A percentile compares a stretch with the other conserved stretches of the same genome.
phyloP scores from a whole-genome alignment of 2,329 filamentous ascomycete species.

The Didymella segeticola region DNA sequence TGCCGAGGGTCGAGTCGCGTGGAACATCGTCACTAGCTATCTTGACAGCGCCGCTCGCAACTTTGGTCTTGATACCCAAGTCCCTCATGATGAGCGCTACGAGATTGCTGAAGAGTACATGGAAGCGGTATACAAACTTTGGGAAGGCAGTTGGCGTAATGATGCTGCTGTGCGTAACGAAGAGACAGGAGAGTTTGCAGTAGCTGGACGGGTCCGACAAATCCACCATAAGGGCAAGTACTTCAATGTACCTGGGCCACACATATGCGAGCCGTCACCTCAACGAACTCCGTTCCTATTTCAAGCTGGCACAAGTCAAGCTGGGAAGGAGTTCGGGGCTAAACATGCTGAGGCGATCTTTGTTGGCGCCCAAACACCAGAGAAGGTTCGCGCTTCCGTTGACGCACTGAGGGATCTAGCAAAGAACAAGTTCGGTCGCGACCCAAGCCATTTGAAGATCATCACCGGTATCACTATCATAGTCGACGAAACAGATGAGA shows the following conservation, averaged over 20 bases:
- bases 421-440: neutral
- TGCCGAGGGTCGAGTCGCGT: constrained; percentile 59
- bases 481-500: constrained; percentile 67
- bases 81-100: constrained; percentile 70
- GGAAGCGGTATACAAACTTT: constrained; percentile 70
- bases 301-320: constrained; percentile 70
- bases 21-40: constrained; percentile 68
- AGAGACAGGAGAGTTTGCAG: constrained; percentile 63
- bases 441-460: neutral
- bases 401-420: constrained; percentile 21
- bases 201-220: constrained; percentile 61
- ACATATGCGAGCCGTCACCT: constrained; percentile 69
- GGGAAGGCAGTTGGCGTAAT: constrained; percentile 68
- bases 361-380: constrained; percentile 51
- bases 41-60: constrained; percentile 69
- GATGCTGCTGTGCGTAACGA: constrained; percentile 67
- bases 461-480: neutral
- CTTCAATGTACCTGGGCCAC: constrained; percentile 69
- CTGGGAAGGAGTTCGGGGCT: constrained; percentile 69
- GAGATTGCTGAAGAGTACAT: constrained; percentile 72
- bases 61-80: constrained; percentile 60
- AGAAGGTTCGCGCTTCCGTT: constrained; percentile 64
- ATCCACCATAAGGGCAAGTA: constrained; percentile 71
- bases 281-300: constrained; percentile 72
- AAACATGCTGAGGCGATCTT: constrained; percentile 75